Base-by-base conservation (phyloP, 495 filamentous ascomycete genomes). In the Aspergillus sparsus region DNA sequence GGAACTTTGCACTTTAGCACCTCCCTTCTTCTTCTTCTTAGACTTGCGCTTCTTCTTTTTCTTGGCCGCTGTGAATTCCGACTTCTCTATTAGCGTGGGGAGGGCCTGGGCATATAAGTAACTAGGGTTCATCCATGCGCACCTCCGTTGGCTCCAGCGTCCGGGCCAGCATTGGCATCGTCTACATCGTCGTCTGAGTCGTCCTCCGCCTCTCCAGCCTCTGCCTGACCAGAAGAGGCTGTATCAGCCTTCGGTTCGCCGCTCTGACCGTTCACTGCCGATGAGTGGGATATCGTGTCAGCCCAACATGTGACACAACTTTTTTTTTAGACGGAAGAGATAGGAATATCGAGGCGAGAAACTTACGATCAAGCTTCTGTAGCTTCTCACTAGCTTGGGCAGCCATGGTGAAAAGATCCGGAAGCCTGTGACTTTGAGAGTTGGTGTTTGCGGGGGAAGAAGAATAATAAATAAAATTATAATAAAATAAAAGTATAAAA, bases 11-110 rank as follows among this genome's bases (percentile, higher is more conserved):
- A 83, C 78, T 18, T 88, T 90, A 16, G 87, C 84, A 15, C 69
- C 73, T 7, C 76, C 72, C 75, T 81, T 84, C 78, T 88, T 88
- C 83, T 87, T 89, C 76, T 84, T 88, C 82, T 87, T 91, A 59
- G 80, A 77, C 72, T 83, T 83, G 80, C 85, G 90, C 80, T 89
- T 89, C 80, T 91, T 91, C 81, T 88, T 93, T 77, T 91, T 91
- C 78, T 92, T 92, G 56, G 76, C 77, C 46, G 73, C 77, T 82
- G 53, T 36, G 54, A 12, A 53, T 56, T 58, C 61, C 60, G 65
- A 31, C n/a, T 27, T 47, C 39, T 60, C 27, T 32, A 53, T 63
- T 47, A 63, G 52, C 45, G 52, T 15, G 15, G 55, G 44, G 44
- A 16, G 21, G 44, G 44, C 6, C 6, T 53, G 46, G n/a, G 31